These are phyloP conservation scores for Elymus sibiricus DNA, from an alignment of 176 grass and related monocot species.

Conservation along the genomic window DNA sequence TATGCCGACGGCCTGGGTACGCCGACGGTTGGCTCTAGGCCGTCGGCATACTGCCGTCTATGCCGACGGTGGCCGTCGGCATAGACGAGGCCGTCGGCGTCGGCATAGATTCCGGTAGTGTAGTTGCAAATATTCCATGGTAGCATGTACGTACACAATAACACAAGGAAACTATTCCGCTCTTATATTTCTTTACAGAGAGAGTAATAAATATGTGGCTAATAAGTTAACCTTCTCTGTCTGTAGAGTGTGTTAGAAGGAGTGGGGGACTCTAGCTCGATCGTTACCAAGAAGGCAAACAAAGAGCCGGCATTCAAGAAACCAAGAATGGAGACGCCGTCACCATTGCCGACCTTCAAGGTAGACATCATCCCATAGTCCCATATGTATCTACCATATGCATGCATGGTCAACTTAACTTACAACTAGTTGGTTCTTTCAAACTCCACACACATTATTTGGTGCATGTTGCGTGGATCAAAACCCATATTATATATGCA, in stretches of 20 bases:
- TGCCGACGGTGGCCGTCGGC: too few species aligned
- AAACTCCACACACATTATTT: conserved; percentile 18
- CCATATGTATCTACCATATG: neutral
- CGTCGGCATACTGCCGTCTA: too few species aligned
- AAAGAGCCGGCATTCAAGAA: conserved; percentile 46
- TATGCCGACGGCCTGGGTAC: too few species aligned
- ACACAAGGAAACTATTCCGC: too few species aligned
- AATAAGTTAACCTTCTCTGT: neutral
- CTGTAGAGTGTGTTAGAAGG: conserved; percentile 32
- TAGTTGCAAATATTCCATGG: neutral
- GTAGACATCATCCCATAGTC: conserved; percentile 8
- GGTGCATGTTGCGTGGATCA: neutral
- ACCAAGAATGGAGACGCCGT: conserved; percentile 42
- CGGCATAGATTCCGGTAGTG: too few species aligned
- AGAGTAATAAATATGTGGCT: neutral
- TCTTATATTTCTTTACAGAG: too few species aligned
- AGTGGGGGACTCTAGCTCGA: conserved; percentile 38
- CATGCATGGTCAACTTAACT: conserved; percentile 6
- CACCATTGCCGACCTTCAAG: conserved; percentile 75
- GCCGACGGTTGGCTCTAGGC: too few species aligned
- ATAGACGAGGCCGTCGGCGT: too few species aligned
- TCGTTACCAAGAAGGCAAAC: conserved; percentile 34
- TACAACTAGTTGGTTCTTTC: neutral
- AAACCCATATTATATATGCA: neutral
- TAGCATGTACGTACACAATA: neutral